phyloP scores from a whole-genome alignment of 179 eudicot genomes.

The Silene coronaria region DNA sequence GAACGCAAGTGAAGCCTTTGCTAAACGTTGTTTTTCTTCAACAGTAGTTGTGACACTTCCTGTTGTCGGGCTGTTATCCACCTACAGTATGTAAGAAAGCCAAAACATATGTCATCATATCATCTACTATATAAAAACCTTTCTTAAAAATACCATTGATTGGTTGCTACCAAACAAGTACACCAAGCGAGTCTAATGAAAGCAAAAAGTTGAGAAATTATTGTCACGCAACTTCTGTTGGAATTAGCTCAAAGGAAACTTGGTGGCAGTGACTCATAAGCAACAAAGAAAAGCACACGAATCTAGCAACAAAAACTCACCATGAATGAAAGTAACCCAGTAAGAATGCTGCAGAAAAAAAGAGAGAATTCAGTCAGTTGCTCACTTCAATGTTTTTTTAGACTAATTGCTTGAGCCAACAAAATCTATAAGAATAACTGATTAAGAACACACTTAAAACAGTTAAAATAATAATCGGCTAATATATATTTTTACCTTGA shows the following conservation, averaged over 20 bases:
- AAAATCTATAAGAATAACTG: too few relatives aligned
- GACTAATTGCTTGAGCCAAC: not conserved
- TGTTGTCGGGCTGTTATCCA: conserved; percentile 90
- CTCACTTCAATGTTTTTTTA: not conserved
- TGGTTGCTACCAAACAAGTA: not conserved
- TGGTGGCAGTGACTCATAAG: not conserved
- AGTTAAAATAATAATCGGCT: not conserved
- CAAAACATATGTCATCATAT: not conserved
- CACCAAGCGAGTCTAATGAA: not conserved
- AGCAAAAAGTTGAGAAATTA: not conserved
- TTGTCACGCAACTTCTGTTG: not conserved
- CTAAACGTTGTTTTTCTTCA: conserved; percentile 73
- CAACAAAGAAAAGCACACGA: not conserved
- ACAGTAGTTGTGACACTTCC: conserved; percentile 83
- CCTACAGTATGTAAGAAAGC: conserved; percentile 27
- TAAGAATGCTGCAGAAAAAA: conserved; percentile 77
- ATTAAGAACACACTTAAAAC: not conserved
- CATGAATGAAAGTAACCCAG: conserved; percentile 95
- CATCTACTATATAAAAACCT: not conserved
- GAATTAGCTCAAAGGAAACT: not conserved
- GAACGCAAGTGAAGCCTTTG: conserved; percentile 83
- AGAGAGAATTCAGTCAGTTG: conserved; percentile 31
- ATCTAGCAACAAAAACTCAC: conserved; percentile 41
- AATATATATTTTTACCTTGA: conserved; percentile 54
- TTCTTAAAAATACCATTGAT: not conserved